Evolutionary conservation across 2,329 filamentous ascomycete genomes (phyloP), one percentile per base, ranked within the genome.

Genomic region (Mycosphaerella sp.): DNA sequence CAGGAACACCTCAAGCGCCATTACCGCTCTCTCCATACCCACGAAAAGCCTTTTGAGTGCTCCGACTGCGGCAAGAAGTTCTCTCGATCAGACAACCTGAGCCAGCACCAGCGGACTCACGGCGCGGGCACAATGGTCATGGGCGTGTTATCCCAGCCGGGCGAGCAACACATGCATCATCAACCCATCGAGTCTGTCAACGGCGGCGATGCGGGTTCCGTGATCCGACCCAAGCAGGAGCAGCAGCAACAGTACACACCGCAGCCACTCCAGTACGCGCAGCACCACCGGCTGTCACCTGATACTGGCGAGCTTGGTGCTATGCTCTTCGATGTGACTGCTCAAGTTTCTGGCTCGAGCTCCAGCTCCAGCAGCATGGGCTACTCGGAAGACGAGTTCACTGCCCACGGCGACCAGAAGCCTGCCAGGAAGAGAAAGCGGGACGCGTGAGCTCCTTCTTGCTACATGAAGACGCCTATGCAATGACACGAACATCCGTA

Each of bases 1-100:
- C 93, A 98, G 75, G 93, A 98, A 74, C 93, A 98, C 69, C 83
- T 98, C 57, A 98, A 98, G 84, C 88, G 93, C 59, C 93, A 98
- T 78, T 95, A 95, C 79, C 86, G 93, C 64, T 97, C 93, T 55
- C 89, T 98, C 45, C 93, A 98, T 79, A 98, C 93, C 1, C 86
- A 95, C 69, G 93, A 97, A 71, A 98, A 97, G 84, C 93, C 93
- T 4, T 98, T 97, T 67, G 89, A 95, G 76, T 98, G 93, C 79
- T 82, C 84, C 62, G 92, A 98, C 76, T 98, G 93, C 68, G 92
- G 93, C 66, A 98, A 98, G 86, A 96, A 95, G 79, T 98, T 97
- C 77, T 97, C 92, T 17, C 86, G 93, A 66, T 95, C 89, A 65
- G 93, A 98, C 76, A 98, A 98, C 78, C 82, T 98, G 12, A 88